Percentiles rank a stretch among this genome's conserved stretches.
Conservation (phyloP, 2,329 filamentous ascomycete genomes). For the Mollisia scopiformis region DNA sequence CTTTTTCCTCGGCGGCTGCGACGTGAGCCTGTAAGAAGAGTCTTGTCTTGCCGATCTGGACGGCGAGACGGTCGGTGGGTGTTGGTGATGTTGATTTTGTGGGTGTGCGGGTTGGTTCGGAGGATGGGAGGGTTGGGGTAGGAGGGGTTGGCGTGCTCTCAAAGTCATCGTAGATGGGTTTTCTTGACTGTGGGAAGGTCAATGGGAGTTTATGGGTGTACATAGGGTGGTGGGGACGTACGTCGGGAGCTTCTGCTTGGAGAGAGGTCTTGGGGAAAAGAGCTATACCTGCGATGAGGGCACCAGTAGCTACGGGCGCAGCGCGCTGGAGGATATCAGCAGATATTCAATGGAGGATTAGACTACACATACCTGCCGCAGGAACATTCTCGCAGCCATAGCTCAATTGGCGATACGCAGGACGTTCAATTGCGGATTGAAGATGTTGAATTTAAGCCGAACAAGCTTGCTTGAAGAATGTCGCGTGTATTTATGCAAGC, state of each 20-base stretch:
- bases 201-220: slow-evolving; percentile 1
- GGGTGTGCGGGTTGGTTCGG: slow-evolving; percentile 29
- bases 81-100: slow-evolving; percentile 57
- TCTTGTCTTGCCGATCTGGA: slow-evolving; percentile 78
- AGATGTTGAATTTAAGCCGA: slow-evolving; percentile 17
- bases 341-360: slow-evolving; percentile 15
- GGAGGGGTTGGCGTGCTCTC: slow-evolving; percentile 45
- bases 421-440: slow-evolving; percentile 28
- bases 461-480: slow-evolving; percentile 21
- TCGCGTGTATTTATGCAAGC: slow-evolving; percentile 27
- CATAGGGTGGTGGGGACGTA: background rate
- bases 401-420: slow-evolving; percentile 32
- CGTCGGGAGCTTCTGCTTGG: slow-evolving; percentile 49
- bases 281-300: slow-evolving; percentile 45
- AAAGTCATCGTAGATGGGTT: slow-evolving; percentile 81
- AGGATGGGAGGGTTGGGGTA: slow-evolving; percentile 27
- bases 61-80: slow-evolving; percentile 86
- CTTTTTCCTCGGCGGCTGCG: slow-evolving; percentile 73
- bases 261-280: slow-evolving; percentile 48
- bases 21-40: slow-evolving; percentile 80
- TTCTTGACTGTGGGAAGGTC: slow-evolving; percentile 47
- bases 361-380: slow-evolving; percentile 50
- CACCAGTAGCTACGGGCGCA: slow-evolving; percentile 47
- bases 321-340: slow-evolving; percentile 44
- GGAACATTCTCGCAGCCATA: slow-evolving; percentile 56